Percentiles rank a stretch among this genome's conserved stretches.
Evolutionary conservation across 345 rosid species (phyloP).

Genomic region (Trapa bicornis): DNA sequence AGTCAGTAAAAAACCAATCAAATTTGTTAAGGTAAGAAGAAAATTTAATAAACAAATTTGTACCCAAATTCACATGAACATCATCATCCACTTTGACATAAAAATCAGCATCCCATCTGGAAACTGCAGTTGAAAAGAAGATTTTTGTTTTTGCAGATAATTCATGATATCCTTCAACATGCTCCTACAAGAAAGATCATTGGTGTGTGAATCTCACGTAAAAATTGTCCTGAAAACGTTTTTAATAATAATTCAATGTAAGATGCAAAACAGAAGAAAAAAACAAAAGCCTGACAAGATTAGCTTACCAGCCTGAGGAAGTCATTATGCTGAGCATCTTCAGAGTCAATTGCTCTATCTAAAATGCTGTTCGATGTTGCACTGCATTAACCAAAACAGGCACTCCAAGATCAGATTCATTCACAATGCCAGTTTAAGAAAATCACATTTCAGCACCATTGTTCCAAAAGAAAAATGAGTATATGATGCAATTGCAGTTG

Average conservation of each 20-base stretch:
- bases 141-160: conserved; percentile 92
- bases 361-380: conserved; percentile 90
- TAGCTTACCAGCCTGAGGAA: conserved; percentile 78
- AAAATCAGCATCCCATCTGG: conserved; percentile 90
- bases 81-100: conserved; percentile 97
- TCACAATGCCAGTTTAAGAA: conserved; percentile 2
- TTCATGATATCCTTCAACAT: conserved; percentile 96
- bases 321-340: conserved; percentile 90
- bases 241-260: not conserved
- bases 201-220: not conserved
- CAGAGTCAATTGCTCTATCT: conserved; percentile 94
- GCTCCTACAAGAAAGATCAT: conserved; percentile 40
- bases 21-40: not conserved
- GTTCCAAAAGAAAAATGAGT: not conserved
- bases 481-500: not conserved
- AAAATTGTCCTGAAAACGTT: not conserved
- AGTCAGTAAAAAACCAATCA: not conserved
- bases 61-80: conserved; percentile 97
- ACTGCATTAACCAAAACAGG: conserved; percentile 33
- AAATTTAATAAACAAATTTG: conserved; percentile 1
- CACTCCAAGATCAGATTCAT: not conserved
- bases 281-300: not conserved
- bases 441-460: not conserved
- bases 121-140: conserved; percentile 84
- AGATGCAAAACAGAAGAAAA: not conserved